Evolutionary conservation across 1,284 basidiomycete species (phyloP).

Genomic region (Athelia psychrophila): DNA sequence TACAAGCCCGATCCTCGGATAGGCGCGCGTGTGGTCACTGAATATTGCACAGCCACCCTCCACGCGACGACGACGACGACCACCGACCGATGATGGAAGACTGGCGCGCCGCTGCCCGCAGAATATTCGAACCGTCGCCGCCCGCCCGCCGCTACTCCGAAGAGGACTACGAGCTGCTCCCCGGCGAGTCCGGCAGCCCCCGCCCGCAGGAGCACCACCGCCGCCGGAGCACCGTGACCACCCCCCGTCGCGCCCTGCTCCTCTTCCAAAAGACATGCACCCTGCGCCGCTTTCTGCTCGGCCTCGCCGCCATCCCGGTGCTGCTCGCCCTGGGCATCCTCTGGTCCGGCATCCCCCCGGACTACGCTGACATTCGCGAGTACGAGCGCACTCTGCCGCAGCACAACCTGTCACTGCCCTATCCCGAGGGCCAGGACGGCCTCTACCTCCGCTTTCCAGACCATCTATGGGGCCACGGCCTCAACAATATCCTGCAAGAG

Average conservation of each 20-base stretch:
- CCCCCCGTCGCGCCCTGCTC: background rate
- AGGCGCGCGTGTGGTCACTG: too few relatives aligned
- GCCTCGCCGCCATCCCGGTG: constrained; percentile 21
- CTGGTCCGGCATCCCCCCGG: constrained; percentile 37
- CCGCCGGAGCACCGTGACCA: constrained; percentile 4
- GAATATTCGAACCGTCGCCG: background rate
- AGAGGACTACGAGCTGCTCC: constrained; percentile 17
- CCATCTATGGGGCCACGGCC: constrained; percentile 52
- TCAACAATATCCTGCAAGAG: constrained; percentile 58
- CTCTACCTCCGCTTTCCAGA: constrained; percentile 45
- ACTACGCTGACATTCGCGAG: constrained; percentile 30
- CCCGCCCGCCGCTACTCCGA: background rate
- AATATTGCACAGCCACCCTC: too few relatives aligned
- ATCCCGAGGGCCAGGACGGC: constrained; percentile 2
- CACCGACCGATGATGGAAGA: background rate
- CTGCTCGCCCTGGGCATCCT: constrained; percentile 27
- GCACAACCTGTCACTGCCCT: constrained; percentile 25
- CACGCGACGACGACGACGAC: too few relatives aligned
- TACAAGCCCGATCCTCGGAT: too few relatives aligned
- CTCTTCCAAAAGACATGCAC: constrained; percentile 13
- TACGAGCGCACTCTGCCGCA: constrained; percentile 37
- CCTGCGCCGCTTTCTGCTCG: constrained; percentile 21
- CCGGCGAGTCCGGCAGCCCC: constrained; percentile 9
- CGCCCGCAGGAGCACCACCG: constrained; percentile 7
- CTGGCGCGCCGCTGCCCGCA: background rate